These are phyloP conservation scores for Arxiozyma slooffiae DNA, from an alignment of 1,139 yeast genomes.

Conservation along the genomic window DNA sequence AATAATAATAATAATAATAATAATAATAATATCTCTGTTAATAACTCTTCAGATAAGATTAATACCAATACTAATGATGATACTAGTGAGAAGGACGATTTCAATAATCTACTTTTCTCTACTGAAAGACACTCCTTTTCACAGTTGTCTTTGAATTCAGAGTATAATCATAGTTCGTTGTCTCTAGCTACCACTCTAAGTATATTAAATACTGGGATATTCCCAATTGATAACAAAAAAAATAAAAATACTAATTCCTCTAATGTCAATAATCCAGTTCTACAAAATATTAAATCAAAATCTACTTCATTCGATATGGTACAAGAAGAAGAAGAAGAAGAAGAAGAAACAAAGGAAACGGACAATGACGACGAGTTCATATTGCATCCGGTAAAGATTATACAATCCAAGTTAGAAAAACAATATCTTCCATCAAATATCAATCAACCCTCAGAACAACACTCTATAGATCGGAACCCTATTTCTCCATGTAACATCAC, in stretches of 20 bases:
- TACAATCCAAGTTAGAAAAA: slow-evolving; percentile 1
- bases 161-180: slow-evolving; percentile 1
- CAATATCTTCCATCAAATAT: slow-evolving; percentile 1
- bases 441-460: neutral
- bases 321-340: neutral
- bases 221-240: neutral
- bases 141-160: slow-evolving; percentile 1
- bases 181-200: neutral
- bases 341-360: neutral
- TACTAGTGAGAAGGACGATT: neutral
- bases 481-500: neutral
- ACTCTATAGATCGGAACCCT: neutral
- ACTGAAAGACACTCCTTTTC: slow-evolving; percentile 1
- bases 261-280: neutral
- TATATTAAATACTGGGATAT: neutral
- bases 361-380: neutral
- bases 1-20: neutral
- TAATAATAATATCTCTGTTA: neutral
- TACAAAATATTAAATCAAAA: neutral
- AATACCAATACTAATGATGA: slow-evolving; percentile 7
- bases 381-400: slow-evolving; percentile 20
- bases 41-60: too few relatives aligned
- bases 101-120: neutral
- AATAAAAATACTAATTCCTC: neutral
- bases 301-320: neutral